Evolutionary conservation across 495 filamentous ascomycete genomes (phyloP), one percentile per base, ranked within the genome.

Genomic region (Aspergillus nanangensis): DNA sequence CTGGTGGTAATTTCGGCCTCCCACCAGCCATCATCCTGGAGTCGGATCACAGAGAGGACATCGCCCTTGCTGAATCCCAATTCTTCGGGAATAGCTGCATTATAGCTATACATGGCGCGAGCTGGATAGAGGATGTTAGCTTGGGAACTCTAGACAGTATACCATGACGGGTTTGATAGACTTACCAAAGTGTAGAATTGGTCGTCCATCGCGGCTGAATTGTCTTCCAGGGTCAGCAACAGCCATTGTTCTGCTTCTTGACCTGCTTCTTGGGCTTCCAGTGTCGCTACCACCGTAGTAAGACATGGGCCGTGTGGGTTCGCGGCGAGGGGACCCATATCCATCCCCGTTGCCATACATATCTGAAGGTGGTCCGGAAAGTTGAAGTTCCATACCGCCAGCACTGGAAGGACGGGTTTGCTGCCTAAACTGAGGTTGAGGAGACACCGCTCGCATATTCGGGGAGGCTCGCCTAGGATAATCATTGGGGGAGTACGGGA

Each of bases 1-100:
- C 80, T 81, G 0, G 87, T 87, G 40, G 89, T 87, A 42, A 95
- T 79, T 67, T 96, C 91, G 11, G 94, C 93, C 72, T 97, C 93
- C 94, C 94, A 99, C 94, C 94, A 99, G 9, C 94, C 94, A 59
- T 99, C 94, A 66, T 99, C 94, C 62, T 99, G 94, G 47, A 91
- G 80, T 50, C 89, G 76, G 25, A 95, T 68, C n/a, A 99, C 81
- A 1, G 92, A 88, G 7, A 99, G 70, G 40, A 88, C 75, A 60
- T 99, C 94, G 38, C 94, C 94, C 67, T 97, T 97, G 9, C 79
- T 76, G 57, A 99, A 99, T 14, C 86, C 84, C 24, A 99, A 74
- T 64, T 99, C 94, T 56, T 96, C 93, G 0, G 92, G 87, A 45
- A 99, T 99, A 13, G 88, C 90, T 0, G 93, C 87, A 55, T 83